Base-by-base conservation (phyloP, 2,329 filamentous ascomycete species). In the Iodosphaeria phyllophila region DNA sequence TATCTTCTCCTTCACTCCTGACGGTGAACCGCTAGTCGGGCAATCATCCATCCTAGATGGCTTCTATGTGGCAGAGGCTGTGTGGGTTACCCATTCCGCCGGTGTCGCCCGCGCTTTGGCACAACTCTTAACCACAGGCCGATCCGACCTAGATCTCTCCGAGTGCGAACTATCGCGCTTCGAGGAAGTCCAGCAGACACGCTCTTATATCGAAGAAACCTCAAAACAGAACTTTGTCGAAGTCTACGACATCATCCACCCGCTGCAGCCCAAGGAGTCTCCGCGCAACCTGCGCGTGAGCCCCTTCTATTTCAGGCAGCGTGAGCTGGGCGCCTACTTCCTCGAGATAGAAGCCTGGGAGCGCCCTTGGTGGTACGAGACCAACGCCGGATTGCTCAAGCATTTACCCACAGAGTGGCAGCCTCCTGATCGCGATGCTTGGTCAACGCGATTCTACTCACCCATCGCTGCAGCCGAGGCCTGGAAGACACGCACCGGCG, bases 81-180 rank as follows among this genome's bases (percentile, higher is more conserved):
- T 74, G 0, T 74, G 68, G 68, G 68, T 73, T 1, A 74, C 68
- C 11, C 68, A 74, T 33, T 72, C 67, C 0, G 66, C 65, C 0
- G 68, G 68, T 13, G 60, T 73, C 2, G 68, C 68, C 6, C 58
- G 64, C 14, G 65, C 68, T 0, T 39, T 74, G 1, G 68, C 68
- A 1, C 56, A 74, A 37, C 37, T 67, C 0, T 45, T 74, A 14
- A 72, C 66, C 0, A 53, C 51, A 1, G 68, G 67, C 3, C 50
- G 49, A 13, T 67, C 66, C 0, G 42, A 52, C 4, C 52, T 70
- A 17, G 66, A 73, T 25, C 46, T 73, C 4, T 47, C 59, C 3
- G 68, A 68, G 20, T 69, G 65, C 33, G 66, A 72, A 19, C 42
- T 74, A 0, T 51, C 56, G 2, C 61, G 69, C 2, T 74, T 74